These are phyloP conservation scores for Alloteropsis angusta DNA, from an alignment of 202 grass and related monocot species.

Conservation along the genomic window DNA sequence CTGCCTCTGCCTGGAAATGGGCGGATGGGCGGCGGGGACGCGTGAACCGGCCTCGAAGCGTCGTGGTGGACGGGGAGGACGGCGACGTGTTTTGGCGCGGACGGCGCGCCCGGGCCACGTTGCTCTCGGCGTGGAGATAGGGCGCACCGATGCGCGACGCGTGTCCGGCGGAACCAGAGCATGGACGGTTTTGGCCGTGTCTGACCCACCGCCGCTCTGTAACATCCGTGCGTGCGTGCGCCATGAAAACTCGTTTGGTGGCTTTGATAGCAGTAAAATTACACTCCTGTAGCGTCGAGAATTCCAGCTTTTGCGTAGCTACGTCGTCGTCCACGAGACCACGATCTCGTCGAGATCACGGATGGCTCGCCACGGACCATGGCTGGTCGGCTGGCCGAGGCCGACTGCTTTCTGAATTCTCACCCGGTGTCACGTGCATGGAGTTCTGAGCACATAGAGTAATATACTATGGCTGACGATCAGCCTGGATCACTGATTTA, in stretches of 20 bases:
- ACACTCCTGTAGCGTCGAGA: too few relatives aligned
- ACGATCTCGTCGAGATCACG: not conserved
- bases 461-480: too few relatives aligned
- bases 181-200: not conserved
- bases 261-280: too few relatives aligned
- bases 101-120: constrained; percentile 17
- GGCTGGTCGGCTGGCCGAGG: not conserved
- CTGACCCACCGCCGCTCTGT: not conserved
- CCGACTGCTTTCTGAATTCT: not conserved
- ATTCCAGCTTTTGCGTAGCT: too few relatives aligned
- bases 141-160: not conserved
- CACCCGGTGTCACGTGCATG: not conserved
- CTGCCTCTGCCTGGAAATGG: not conserved
- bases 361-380: not conserved
- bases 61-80: not conserved
- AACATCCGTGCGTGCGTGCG: too few relatives aligned
- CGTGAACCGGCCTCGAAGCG: constrained; percentile 29
- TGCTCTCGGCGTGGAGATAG: not conserved
- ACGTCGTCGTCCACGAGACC: too few relatives aligned
- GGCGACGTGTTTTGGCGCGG: constrained; percentile 27
- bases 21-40: not conserved
- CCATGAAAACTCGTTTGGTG: too few relatives aligned
- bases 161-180: not conserved
- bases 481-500: not conserved
- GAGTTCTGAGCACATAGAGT: not conserved